Base-by-base conservation (phyloP, 768 basidiomycete genomes). In the Rhodotorula taiwanensis region DNA sequence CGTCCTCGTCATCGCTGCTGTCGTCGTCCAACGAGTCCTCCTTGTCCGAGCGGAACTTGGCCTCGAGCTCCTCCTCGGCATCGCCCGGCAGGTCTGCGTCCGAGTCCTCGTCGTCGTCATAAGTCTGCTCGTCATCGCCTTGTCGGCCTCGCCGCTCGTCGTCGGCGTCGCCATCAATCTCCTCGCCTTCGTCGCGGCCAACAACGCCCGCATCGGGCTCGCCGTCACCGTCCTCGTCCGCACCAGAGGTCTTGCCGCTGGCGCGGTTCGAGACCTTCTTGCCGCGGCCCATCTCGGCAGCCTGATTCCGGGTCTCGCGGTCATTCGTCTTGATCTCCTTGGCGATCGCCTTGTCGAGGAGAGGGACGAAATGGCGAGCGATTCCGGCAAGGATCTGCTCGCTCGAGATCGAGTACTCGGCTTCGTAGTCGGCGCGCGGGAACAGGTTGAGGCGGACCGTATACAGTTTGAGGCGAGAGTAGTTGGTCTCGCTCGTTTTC, bases 311-410 rank as follows among this genome's bases (percentile, higher is more conserved):
- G 66, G 88, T 76, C 72, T 91, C 87, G 25, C 83, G 82, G 68
- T 86, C 86, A 36, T 89, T 79, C 74, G 83, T 86, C 78, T 87
- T 90, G 81, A 98, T 83, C 78, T 97, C 94, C 18, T 79, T 76
- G 59, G 83, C 77, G 70, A 98, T 86, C 76, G 97, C 91, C 75
- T 85, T 88, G 77, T 87, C 89, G 71, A 99, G 79, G 48, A 80
- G 81, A 18, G 83, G 77, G 14, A 91, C 87, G 77, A 98, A 95
- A 62, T 82, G 85, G 62, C 80, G 79, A 14, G 81, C 81, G 65
- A 98, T 85, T 23, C 81, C 80, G 15, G 81, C 77, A 52, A 94
- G 80, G 58, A 98, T 83, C 72, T 93, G 87, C 23, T 77, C 71
- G 2, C 84, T 80, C 42, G 80, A 80, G 50, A 93, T 80, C 68